Evolutionary conservation across 768 basidiomycete species (phyloP).

Genomic region (Kwoniella dendrophila): DNA sequence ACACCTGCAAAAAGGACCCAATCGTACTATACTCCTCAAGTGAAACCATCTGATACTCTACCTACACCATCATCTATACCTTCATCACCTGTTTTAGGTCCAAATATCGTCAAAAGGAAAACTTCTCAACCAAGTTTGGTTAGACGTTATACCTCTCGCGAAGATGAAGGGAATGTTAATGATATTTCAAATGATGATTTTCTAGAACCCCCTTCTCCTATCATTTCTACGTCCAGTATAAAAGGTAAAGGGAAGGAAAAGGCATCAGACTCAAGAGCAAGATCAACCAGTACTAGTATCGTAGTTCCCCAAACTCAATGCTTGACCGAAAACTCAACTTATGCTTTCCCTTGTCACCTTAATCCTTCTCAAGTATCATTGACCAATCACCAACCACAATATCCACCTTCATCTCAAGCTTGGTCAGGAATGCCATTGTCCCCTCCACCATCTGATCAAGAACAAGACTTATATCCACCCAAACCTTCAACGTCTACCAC

Average conservation of each 20-base stretch:
- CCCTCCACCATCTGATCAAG: slow-evolving; percentile 2
- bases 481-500: neutral
- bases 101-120: slow-evolving; percentile 26
- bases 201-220: neutral
- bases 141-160: slow-evolving; percentile 14
- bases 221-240: neutral
- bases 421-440: slow-evolving; percentile 3
- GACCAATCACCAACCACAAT: neutral
- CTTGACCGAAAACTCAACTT: slow-evolving; percentile 18
- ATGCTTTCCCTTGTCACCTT: slow-evolving; percentile 11
- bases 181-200: slow-evolving; percentile 11
- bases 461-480: neutral
- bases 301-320: slow-evolving; percentile 27
- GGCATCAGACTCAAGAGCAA: slow-evolving; percentile 32
- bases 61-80: slow-evolving; percentile 4
- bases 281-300: slow-evolving; percentile 47
- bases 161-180: slow-evolving; percentile 9
- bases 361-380: neutral
- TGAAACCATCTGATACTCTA: slow-evolving; percentile 9
- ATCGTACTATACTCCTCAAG: slow-evolving; percentile 26
- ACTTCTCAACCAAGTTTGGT: slow-evolving; percentile 36
- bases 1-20: slow-evolving; percentile 17
- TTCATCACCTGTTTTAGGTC: neutral
- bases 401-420: slow-evolving; percentile 3
- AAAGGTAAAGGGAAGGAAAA: slow-evolving; percentile 11